Base-by-base conservation (phyloP, 2,329 filamentous ascomycete species). In the Amauroascus niger region DNA sequence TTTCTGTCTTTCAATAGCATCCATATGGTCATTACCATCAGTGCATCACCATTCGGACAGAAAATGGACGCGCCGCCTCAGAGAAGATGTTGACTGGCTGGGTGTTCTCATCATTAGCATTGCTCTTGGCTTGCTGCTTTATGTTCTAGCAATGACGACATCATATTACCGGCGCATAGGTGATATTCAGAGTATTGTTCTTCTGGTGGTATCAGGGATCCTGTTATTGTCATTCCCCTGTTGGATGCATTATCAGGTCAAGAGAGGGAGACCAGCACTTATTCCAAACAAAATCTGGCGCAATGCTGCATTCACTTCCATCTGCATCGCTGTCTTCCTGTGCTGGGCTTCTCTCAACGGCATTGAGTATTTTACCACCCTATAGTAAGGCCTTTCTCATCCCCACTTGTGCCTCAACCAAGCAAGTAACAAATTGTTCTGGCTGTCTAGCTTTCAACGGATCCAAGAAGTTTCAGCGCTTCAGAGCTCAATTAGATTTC, bases 281-380 rank as follows among this genome's bases (percentile, higher is more conserved):
- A 2, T 75, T 79, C 81, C 0, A 14, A 83, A 84, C 61, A 75
- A 73, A 0, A 65, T 84, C 0, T 84, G 81, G 81, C 71, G 66
- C 14, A 82, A 80, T 46, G 63, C 65, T 0, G 65, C 76, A 1
- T 84, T 84, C 59, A 75, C 77, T 0, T 73, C 67, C 28, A 75
- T 80, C 14, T 84, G 81, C 60, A 59, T 75, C 1, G 76, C 71
- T 4, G 69, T 79, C 1, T 62, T 75, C 3, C 56, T 79, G 3
- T 70, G 74, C 0, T 74, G 67, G 54, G 75, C 71, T 0, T 45
- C 41, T 72, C 55, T 75, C 5, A 75, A 76, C 45, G 67, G 67
- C 0, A 69, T 77, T 59, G 76, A 79, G 58, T 64, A 74, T 0
- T 76, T 50, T 14, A 64, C 67, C 20, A 75, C 71, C 58, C 62